Conservation (phyloP, 768 basidiomycete genomes). For the Russula earlei region DNA sequence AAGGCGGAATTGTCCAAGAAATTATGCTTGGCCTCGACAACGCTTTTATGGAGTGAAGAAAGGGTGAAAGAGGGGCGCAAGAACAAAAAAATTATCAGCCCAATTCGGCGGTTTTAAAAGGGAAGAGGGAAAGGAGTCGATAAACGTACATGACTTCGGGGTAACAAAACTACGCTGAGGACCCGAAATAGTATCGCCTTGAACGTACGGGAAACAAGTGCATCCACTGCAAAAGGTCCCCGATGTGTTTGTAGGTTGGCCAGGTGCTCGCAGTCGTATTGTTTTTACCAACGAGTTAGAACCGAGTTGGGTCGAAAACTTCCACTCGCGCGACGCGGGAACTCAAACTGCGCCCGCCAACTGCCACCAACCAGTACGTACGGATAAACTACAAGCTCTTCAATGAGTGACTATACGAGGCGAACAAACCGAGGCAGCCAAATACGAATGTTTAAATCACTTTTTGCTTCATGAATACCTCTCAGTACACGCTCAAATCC, state of each 20-base stretch:
- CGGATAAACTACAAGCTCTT: no score
- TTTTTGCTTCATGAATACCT: no score
- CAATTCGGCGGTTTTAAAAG: neutral
- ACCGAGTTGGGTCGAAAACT: neutral
- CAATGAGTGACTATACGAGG: no score
- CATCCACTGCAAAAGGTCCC: constrained; percentile 4
- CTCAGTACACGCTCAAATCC: no score
- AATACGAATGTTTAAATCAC: no score
- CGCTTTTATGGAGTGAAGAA: neutral
- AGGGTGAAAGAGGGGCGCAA: neutral
- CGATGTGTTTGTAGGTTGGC: neutral
- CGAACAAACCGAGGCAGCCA: no score
- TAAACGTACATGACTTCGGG: constrained; percentile 20
- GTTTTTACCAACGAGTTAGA: constrained; percentile 3
- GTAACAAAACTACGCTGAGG: constrained; percentile 1
- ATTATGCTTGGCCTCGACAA: constrained; percentile 1
- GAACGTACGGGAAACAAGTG: neutral
- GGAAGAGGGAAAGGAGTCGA: neutral
- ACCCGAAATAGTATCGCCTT: constrained; percentile 2
- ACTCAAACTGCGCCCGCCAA: neutral
- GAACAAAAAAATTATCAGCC: constrained; percentile 6
- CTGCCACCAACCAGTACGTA: no score
- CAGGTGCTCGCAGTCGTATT: neutral
- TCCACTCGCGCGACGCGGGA: neutral
- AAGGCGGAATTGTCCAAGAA: constrained; percentile 1